These are phyloP conservation scores for Chlorella sp. DNA, from an alignment of 139 green algal species.

Conservation along the genomic window DNA sequence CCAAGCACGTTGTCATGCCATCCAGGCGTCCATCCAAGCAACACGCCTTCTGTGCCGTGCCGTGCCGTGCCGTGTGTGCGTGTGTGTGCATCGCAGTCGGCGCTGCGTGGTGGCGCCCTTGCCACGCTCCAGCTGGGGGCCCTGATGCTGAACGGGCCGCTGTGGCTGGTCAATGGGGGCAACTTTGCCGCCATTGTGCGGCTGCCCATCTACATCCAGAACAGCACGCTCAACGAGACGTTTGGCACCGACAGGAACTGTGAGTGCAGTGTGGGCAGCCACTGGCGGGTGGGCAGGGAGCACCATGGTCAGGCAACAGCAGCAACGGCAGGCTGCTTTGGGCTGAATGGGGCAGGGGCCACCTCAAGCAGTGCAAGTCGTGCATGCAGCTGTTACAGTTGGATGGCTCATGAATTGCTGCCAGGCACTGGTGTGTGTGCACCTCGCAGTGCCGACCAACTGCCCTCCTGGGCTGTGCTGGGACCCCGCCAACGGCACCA, in stretches of 20 bases:
- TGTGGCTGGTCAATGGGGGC: constrained; percentile 14
- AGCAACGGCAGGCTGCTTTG: too few relatives aligned
- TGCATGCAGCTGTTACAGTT: not conserved
- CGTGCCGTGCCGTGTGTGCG: too few relatives aligned
- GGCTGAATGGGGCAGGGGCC: too few relatives aligned
- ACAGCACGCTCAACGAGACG: constrained; percentile 11
- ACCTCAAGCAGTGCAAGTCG: too few relatives aligned
- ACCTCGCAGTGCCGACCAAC: constrained; percentile 19
- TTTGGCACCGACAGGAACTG: constrained; percentile 6
- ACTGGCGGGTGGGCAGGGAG: too few relatives aligned
- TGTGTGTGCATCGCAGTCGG: not conserved
- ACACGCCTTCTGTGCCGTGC: too few relatives aligned
- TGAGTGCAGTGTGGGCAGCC: too few relatives aligned
- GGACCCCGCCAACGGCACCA: constrained; percentile 7
- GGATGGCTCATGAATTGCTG: not conserved
- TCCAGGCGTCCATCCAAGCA: too few relatives aligned
- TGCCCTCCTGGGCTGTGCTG: constrained; percentile 16
- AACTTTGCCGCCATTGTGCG: constrained; percentile 20
- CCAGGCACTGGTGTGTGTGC: not conserved
- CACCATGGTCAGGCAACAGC: too few relatives aligned
- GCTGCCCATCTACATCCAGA: constrained; percentile 25
- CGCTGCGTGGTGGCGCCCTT: constrained; percentile 14
- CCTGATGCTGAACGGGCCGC: constrained; percentile 22
- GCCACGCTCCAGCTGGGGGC: not conserved
- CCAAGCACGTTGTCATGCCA: too few relatives aligned